Conservation (phyloP, 2,329 filamentous ascomycete species). For the Plectosphaerella sp. region DNA sequence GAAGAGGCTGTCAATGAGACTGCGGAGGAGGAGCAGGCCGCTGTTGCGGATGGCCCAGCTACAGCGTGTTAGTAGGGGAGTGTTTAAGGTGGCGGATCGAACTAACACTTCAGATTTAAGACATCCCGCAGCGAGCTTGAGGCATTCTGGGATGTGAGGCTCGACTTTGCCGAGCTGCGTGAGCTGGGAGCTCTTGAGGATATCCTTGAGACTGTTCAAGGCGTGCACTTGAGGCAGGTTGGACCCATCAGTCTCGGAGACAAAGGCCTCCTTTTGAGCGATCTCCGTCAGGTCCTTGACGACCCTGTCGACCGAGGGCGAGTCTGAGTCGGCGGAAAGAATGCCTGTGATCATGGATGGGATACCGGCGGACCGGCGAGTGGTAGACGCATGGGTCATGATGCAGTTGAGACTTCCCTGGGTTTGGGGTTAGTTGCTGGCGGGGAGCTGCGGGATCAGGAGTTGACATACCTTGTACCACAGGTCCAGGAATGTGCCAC, state of each 20-base stretch:
- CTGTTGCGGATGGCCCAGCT: slow-evolving; percentile 95
- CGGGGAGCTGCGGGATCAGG: not conserved
- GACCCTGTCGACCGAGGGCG: slow-evolving; percentile 59
- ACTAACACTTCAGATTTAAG: slow-evolving; percentile 72
- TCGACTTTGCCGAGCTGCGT: slow-evolving; percentile 71
- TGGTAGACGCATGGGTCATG: slow-evolving; percentile 72
- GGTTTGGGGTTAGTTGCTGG: slow-evolving; percentile 13
- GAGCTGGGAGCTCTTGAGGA: slow-evolving; percentile 80
- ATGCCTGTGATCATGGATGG: slow-evolving; percentile 83
- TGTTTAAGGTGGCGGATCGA: not conserved
- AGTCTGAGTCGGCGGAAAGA: slow-evolving; percentile 58
- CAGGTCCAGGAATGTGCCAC: slow-evolving; percentile 43
- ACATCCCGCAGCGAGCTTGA: slow-evolving; percentile 76
- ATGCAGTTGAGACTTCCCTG: slow-evolving; percentile 67
- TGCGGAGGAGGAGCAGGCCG: slow-evolving; percentile 81
- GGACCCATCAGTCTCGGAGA: slow-evolving; percentile 55
- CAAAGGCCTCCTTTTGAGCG: slow-evolving; percentile 46
- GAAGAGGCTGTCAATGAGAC: slow-evolving; percentile 74
- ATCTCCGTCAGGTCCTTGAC: slow-evolving; percentile 60
- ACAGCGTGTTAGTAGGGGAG: slow-evolving; percentile 6
- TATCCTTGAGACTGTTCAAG: slow-evolving; percentile 87
- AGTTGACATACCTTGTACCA: slow-evolving; percentile 64
- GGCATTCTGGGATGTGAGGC: slow-evolving; percentile 64
- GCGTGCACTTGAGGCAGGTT: slow-evolving; percentile 90
- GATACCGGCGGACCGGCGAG: slow-evolving; percentile 85